Evolutionary conservation across 2,329 filamentous ascomycete species (phyloP).

Genomic region (Penicillium brevicompactum): DNA sequence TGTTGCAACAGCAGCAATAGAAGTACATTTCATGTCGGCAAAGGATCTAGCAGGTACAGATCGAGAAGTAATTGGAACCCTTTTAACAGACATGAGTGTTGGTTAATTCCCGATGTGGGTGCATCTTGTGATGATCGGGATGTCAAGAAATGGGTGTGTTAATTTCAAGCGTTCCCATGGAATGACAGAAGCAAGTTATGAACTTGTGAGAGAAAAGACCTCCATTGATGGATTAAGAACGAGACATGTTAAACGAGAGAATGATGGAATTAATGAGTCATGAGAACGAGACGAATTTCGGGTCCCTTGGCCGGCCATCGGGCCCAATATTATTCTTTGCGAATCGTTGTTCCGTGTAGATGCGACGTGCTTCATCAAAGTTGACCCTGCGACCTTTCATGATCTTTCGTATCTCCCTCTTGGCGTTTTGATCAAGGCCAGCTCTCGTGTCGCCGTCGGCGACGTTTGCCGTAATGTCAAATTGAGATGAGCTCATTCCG

Average conservation of each 20-base stretch:
- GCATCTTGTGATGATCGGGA: too few relatives aligned
- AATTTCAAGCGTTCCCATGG: too few relatives aligned
- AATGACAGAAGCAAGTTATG: too few relatives aligned
- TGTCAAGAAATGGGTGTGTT: too few relatives aligned
- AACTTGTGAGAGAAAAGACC: too few relatives aligned
- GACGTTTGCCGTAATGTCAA: constrained; percentile 81
- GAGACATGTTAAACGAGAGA: background rate
- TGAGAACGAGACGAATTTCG: constrained; percentile 94
- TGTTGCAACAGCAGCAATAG: too few relatives aligned
- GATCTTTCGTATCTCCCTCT: constrained; percentile 80
- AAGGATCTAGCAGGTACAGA: too few relatives aligned
- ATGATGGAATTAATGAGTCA: constrained; percentile 33
- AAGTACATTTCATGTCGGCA: too few relatives aligned
- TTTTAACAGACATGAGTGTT: too few relatives aligned
- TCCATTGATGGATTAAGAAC: background rate
- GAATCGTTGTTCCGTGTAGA: constrained; percentile 85
- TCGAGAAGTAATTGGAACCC: too few relatives aligned
- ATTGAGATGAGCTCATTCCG: constrained; percentile 78
- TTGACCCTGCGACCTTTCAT: constrained; percentile 83
- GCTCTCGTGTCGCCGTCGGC: constrained; percentile 74
- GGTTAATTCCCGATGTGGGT: too few relatives aligned
- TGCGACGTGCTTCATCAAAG: constrained; percentile 88
- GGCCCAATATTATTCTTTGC: constrained; percentile 83
- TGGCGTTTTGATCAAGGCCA: constrained; percentile 78
- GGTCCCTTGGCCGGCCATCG: constrained; percentile 85